A percentile compares a stretch with the other conserved stretches of the same genome.
These are phyloP conservation scores for Poteriospumella lacustris DNA, from an alignment of 108 stramenopile species.

Conservation along the genomic window DNA sequence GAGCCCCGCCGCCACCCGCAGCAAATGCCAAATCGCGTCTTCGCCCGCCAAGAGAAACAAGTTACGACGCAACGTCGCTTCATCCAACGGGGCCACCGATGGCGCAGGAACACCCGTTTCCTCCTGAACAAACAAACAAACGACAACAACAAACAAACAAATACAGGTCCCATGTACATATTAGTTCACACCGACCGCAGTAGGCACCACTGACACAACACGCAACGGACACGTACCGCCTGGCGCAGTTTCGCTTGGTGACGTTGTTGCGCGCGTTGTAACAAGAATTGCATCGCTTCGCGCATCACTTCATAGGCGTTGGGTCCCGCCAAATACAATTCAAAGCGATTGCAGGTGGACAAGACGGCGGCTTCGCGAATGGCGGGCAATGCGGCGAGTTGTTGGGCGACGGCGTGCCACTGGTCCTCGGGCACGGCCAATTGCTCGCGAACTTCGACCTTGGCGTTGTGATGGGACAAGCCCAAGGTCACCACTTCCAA, in stretches of 20 bases:
- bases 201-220: too few species aligned
- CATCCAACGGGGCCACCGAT: conserved; percentile 69
- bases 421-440: conserved; percentile 86
- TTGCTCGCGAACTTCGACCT: conserved; percentile 93
- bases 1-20: conserved; percentile 89
- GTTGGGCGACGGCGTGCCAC: conserved; percentile 79
- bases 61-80: conserved; percentile 63
- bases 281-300: conserved; percentile 75
- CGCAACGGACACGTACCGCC: too few species aligned
- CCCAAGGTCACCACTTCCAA: conserved; percentile 89
- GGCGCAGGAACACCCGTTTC: too few species aligned
- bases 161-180: too few species aligned
- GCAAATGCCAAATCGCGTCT: conserved; percentile 94
- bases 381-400: conserved; percentile 66
- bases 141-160: too few species aligned
- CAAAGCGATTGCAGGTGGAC: conserved; percentile 97
- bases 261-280: conserved; percentile 70
- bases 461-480: conserved; percentile 91
- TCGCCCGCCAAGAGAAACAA: conserved; percentile 88
- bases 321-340: conserved; percentile 85
- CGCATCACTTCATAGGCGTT: conserved; percentile 77
- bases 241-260: too few species aligned
- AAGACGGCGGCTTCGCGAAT: conserved; percentile 89
- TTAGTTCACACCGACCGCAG: too few species aligned
- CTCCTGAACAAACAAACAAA: too few species aligned